These are phyloP conservation scores for Usnea hakonensis DNA, from an alignment of 495 filamentous ascomycete species.

Conservation along the genomic window DNA sequence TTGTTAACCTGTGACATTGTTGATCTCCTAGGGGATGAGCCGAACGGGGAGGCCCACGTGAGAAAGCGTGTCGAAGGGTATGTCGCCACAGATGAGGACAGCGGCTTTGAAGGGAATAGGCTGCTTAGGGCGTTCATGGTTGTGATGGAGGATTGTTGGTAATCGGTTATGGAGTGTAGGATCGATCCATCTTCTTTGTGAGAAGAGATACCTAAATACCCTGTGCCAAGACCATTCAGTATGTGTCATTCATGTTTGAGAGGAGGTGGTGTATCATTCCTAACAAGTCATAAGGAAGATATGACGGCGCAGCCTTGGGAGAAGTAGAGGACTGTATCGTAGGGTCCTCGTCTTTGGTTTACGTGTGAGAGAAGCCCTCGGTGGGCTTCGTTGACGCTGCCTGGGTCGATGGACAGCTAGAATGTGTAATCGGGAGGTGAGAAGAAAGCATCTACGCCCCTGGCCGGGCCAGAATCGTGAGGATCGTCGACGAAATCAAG, in stretches of 20 bases:
- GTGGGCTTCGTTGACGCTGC: constrained; percentile 34
- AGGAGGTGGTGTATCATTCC: no score
- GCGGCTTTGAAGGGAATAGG: constrained; percentile 50
- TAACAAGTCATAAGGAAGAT: no score
- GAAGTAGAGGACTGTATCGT: constrained; percentile 54
- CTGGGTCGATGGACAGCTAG: constrained; percentile 33
- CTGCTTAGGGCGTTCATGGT: constrained; percentile 27
- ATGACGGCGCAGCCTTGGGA: constrained; percentile 52
- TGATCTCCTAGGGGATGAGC: constrained; percentile 33
- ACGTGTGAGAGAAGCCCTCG: constrained; percentile 43
- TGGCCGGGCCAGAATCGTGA: constrained; percentile 35
- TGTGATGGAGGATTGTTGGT: constrained; percentile 36
- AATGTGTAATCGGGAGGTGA: constrained; percentile 42
- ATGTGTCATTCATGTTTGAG: no score
- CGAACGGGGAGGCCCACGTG: constrained; percentile 45
- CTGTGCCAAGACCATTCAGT: no score
- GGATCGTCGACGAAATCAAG: constrained; percentile 55
- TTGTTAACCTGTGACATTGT: constrained; percentile 26
- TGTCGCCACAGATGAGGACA: constrained; percentile 52
- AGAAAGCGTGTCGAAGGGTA: constrained; percentile 42
- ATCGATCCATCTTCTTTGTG: no score
- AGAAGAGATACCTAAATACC: no score
- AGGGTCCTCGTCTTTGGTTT: constrained; percentile 42
- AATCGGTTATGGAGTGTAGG: no score
- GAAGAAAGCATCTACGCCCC: constrained; percentile 49